Percentiles rank a stretch among this genome's conserved stretches.
Conservation (phyloP, 805 yeast genomes). For the Saccharomyces eubayanus region DNA sequence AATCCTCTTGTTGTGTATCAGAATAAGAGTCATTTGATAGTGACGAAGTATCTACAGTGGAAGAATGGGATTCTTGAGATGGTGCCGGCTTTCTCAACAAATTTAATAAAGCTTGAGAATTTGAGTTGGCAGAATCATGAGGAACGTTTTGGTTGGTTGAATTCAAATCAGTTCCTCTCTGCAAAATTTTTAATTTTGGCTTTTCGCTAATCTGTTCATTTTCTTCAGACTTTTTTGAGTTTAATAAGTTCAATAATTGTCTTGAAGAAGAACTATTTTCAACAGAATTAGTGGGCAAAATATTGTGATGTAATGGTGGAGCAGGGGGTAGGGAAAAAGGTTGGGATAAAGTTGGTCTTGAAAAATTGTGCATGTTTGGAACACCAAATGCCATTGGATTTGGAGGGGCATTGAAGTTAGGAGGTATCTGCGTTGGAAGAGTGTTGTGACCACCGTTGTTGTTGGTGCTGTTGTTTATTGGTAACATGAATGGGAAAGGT, state of each 20-base stretch:
- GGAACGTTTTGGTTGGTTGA: neutral
- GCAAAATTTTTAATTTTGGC: slow-evolving; percentile 6
- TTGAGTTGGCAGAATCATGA: slow-evolving; percentile 3
- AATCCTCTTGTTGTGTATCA: slow-evolving; percentile 1
- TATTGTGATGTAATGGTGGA: slow-evolving; percentile 3
- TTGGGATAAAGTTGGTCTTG: slow-evolving; percentile 31
- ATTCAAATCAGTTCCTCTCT: slow-evolving; percentile 1
- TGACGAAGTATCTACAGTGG: slow-evolving; percentile 1
- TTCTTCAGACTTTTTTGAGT: neutral
- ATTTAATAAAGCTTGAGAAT: slow-evolving; percentile 14
- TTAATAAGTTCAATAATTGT: slow-evolving; percentile 11
- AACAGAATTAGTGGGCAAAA: slow-evolving; percentile 11
- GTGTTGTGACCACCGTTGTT: neutral
- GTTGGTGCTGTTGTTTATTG: neutral
- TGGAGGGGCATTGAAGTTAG: slow-evolving; percentile 6
- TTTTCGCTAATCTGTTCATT: neutral
- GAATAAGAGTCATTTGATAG: neutral
- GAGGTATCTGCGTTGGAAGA: neutral
- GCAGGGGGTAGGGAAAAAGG: slow-evolving; percentile 33
- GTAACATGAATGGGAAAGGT: slow-evolving; percentile 25
- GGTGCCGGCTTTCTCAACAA: slow-evolving; percentile 10
- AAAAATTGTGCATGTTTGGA: slow-evolving; percentile 35
- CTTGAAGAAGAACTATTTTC: slow-evolving; percentile 6
- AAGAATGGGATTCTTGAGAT: neutral
- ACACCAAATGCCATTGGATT: slow-evolving; percentile 2